Base-by-base conservation (phyloP, 2,329 filamentous ascomycete species). In the Fusarium oligoseptatum region DNA sequence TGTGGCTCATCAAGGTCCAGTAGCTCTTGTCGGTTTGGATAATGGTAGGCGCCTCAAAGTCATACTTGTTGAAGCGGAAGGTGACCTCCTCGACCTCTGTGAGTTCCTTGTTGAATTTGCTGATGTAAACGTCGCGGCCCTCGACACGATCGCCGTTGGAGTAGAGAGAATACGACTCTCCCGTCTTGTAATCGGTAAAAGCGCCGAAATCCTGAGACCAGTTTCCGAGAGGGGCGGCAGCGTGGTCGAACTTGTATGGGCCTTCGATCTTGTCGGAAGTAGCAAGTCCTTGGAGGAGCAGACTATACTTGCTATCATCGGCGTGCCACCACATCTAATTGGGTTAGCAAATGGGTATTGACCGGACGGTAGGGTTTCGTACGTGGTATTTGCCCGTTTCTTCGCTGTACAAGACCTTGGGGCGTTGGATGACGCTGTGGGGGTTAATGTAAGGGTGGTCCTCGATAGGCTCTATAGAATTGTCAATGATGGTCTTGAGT, bases 141-240 rank as follows among this genome's bases (percentile, higher is more conserved):
- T 90, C 84, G 3, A 78, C 81, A 0, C 85, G 81, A 70, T 91
- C 89, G 2, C 89, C 89, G 55, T 91, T 91, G 2, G 88, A 90
- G 80, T 91, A 91, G 2, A 91, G 81, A 1, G 89, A 85, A 68
- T 91, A 91, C 0, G 87, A 86, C 0, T 84, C 83, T 12, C 88
- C 88, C 48, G 89, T 85, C 67, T 90, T 90, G 80, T 88, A 88
- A 74, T 91, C 89, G 5, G 87, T 89, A 71, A 91, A 91, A 24
- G 90, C 82, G 11, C 89, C 89, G 55, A 90, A 91, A 65, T 91
- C 89, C 72, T 91, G 89, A 0, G 88, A 90, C 89, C 89, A 91
- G 78, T 91, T 91, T 2, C 89, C 89, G 0, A 91, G 84, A 0
- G 89, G 89, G 0, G 85, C 82, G 0, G 85, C 87, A 1, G 88